Percentiles rank a stretch among this genome's conserved stretches.
Conservation (phyloP, 2,329 filamentous ascomycete genomes). For the Cercospora berteroae region DNA sequence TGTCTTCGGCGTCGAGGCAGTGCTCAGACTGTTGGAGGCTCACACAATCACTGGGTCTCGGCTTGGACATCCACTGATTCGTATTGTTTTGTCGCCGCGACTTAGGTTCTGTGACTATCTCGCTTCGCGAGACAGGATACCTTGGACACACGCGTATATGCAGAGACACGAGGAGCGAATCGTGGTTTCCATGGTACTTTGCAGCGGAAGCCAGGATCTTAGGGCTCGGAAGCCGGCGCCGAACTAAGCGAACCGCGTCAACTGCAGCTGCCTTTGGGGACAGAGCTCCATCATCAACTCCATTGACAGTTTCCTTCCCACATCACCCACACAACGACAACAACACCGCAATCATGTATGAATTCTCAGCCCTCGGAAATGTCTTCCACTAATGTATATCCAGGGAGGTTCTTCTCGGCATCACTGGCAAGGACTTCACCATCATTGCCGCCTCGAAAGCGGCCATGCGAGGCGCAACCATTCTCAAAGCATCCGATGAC, state of each 20-base stretch:
- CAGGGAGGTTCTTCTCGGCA: slow-evolving; percentile 97
- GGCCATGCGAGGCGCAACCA: slow-evolving; percentile 93
- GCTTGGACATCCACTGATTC: no score
- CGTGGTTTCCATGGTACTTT: no score
- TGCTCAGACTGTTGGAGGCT: no score
- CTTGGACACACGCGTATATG: no score
- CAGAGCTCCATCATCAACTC: slow-evolving; percentile 13
- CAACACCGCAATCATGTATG: slow-evolving; percentile 24
- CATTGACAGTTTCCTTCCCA: slow-evolving; percentile 4
- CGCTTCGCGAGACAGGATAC: no score
- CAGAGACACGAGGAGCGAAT: no score
- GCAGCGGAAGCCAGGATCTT: no score
- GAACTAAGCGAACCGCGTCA: not conserved
- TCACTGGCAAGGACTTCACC: slow-evolving; percentile 99
- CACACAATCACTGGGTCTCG: no score
- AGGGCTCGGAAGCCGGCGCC: not conserved
- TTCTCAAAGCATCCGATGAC: slow-evolving; percentile 93
- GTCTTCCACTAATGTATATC: slow-evolving; percentile 1
- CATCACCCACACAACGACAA: not conserved
- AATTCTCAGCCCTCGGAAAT: not conserved
- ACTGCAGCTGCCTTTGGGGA: slow-evolving; percentile 5
- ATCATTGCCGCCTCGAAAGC: slow-evolving; percentile 97
- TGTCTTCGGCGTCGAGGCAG: no score
- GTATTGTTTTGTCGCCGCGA: no score
- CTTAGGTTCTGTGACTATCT: no score